Evolutionary conservation across 2,329 filamentous ascomycete species (phyloP).

Genomic region (Ceratocystis diversiconidia): DNA sequence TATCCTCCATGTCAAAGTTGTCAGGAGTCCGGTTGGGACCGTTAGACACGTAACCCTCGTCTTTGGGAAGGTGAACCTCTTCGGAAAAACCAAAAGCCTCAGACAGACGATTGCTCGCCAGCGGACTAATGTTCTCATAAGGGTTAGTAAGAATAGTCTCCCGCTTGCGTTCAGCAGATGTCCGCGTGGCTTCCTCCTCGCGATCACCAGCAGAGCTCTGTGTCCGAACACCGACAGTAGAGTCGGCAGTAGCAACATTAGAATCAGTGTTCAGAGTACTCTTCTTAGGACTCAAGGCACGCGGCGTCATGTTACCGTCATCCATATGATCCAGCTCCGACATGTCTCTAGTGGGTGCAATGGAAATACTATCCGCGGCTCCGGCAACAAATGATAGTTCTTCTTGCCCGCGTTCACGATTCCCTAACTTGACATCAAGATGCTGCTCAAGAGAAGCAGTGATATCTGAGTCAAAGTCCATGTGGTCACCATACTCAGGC

Average conservation of each 20-base stretch:
- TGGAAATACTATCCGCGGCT: constrained; percentile 15
- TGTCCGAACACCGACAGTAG: neutral
- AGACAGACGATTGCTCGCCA: constrained; percentile 40
- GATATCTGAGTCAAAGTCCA: constrained; percentile 54
- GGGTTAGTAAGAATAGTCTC: constrained; percentile 54
- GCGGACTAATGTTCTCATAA: constrained; percentile 50
- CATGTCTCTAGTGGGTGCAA: constrained; percentile 10
- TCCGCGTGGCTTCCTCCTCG: constrained; percentile 27
- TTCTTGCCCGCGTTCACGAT: constrained; percentile 17
- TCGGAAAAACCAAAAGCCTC: constrained; percentile 32
- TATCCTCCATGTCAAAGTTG: constrained; percentile 31
- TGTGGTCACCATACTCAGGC: constrained; percentile 58
- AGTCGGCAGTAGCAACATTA: constrained; percentile 36
- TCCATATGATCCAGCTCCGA: constrained; percentile 1
- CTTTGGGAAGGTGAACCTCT: constrained; percentile 24
- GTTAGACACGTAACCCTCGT: constrained; percentile 87
- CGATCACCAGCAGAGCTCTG: constrained; percentile 25
- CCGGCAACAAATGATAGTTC: constrained; percentile 16
- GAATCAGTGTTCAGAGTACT: constrained; percentile 32
- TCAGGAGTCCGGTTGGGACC: constrained; percentile 43
- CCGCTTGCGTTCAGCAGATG: constrained; percentile 45
- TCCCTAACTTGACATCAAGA: constrained; percentile 27
- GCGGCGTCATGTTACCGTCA: constrained; percentile 37
- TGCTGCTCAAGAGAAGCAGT: constrained; percentile 76
- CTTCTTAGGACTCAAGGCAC: constrained; percentile 19